phyloP scores from a whole-genome alignment of 345 rosid genomes.

The Melastoma malabathricum region DNA sequence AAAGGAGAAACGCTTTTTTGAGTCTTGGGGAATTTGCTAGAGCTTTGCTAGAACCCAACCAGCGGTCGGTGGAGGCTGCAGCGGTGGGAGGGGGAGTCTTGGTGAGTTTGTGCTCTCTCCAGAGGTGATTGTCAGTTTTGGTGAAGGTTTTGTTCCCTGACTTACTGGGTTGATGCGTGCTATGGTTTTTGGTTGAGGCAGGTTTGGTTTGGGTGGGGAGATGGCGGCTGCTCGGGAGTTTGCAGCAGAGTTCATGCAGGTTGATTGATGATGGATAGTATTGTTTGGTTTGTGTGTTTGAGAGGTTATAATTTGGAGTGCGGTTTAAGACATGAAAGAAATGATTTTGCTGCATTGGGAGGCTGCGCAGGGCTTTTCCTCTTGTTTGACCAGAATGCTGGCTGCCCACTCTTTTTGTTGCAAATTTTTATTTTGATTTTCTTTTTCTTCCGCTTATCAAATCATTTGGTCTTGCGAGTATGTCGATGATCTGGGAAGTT shows the following conservation, averaged over 20 bases:
- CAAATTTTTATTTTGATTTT: neutral
- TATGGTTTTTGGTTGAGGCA: neutral
- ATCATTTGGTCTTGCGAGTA: neutral
- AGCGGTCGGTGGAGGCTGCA: no score
- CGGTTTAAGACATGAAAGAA: neutral
- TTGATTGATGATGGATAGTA: neutral
- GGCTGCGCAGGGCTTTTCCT: no score
- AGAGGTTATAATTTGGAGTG: neutral
- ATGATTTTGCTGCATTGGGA: neutral
- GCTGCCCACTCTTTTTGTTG: neutral
- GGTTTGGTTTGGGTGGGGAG: neutral
- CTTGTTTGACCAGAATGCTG: no score
- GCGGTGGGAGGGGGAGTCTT: no score
- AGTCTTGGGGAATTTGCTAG: no score
- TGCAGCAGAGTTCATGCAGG: constrained; percentile 27
- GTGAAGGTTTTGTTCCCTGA: neutral
- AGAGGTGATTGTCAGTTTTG: no score
- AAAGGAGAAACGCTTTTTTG: no score
- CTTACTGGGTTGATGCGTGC: no score
- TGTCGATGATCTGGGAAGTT: neutral
- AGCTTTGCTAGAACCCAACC: no score
- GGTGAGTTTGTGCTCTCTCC: no score
- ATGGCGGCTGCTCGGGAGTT: constrained; percentile 26
- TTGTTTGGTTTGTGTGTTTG: neutral
- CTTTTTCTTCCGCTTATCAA: neutral